phyloP scores from a whole-genome alignment of 2,329 filamentous ascomycete genomes.

The Phialophora chinensis region DNA sequence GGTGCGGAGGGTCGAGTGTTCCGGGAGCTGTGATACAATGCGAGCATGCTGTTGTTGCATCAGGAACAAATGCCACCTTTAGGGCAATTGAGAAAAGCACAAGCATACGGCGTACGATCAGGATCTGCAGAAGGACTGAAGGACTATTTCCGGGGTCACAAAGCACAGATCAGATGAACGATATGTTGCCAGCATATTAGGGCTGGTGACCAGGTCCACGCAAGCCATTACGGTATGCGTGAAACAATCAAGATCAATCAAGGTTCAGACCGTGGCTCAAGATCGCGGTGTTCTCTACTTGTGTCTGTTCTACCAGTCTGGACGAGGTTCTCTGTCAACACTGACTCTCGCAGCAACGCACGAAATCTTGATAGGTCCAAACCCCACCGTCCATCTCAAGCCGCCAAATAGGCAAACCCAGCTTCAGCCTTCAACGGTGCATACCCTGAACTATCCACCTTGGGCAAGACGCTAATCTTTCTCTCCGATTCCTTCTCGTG shows the following conservation, averaged over 20 bases:
- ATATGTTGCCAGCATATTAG: slow-evolving; percentile 24
- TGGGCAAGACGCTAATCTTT: slow-evolving; percentile 39
- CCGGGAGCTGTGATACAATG: background rate
- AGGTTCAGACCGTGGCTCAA: background rate
- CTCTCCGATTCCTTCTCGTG: slow-evolving; percentile 35
- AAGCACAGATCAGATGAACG: slow-evolving; percentile 29
- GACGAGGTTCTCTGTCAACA: background rate
- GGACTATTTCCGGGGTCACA: slow-evolving; percentile 24
- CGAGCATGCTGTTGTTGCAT: slow-evolving; percentile 6
- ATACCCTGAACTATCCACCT: slow-evolving; percentile 48
- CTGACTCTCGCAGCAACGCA: background rate
- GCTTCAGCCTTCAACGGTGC: slow-evolving; percentile 30
- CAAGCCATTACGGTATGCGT: slow-evolving; percentile 14
- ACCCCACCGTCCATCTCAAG: background rate
- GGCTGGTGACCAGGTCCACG: slow-evolving; percentile 2
- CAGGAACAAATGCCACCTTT: background rate
- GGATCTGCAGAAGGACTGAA: slow-evolving; percentile 17
- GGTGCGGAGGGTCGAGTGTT: slow-evolving; percentile 42
- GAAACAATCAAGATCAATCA: slow-evolving; percentile 19
- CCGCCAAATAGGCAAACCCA: slow-evolving; percentile 35
- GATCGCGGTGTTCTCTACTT: background rate
- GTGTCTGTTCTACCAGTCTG: background rate
- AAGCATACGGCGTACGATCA: slow-evolving; percentile 11
- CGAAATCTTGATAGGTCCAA: background rate
- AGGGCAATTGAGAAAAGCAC: background rate